Conservation (phyloP, 2,329 filamentous ascomycete genomes). For the Hymenotorrendiella dingleyae region DNA sequence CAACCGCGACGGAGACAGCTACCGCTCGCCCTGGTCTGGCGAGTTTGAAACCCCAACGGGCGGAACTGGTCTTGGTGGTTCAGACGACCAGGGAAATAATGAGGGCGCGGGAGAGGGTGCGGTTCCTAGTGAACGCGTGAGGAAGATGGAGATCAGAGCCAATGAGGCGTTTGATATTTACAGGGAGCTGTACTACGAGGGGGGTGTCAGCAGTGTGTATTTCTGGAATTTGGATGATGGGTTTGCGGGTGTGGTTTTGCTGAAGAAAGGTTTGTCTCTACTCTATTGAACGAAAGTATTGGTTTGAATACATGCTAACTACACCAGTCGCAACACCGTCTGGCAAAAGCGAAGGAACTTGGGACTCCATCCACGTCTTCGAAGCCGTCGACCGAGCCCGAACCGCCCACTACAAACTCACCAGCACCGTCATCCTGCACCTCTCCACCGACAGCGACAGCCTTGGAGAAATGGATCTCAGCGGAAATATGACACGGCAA, state of each 20-base stretch:
- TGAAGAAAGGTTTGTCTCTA: slow-evolving; percentile 75
- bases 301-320: slow-evolving; percentile 3
- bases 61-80: slow-evolving; percentile 49
- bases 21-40: slow-evolving; percentile 98
- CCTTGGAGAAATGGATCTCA: slow-evolving; percentile 83
- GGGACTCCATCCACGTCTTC: slow-evolving; percentile 99
- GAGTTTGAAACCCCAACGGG: slow-evolving; percentile 91
- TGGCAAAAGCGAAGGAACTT: slow-evolving; percentile 68
- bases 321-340: slow-evolving; percentile 57
- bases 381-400: slow-evolving; percentile 91
- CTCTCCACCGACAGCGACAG: slow-evolving; percentile 62
- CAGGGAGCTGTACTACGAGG: slow-evolving; percentile 93
- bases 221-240: slow-evolving; percentile 98
- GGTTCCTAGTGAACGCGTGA: slow-evolving; percentile 81
- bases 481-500: slow-evolving; percentile 96
- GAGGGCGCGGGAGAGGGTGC: slow-evolving; percentile 69
- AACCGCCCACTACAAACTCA: slow-evolving; percentile 94
- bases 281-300: neutral
- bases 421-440: slow-evolving; percentile 90
- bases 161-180: slow-evolving; percentile 98
- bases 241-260: slow-evolving; percentile 88
- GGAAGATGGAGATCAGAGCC: slow-evolving; percentile 88
- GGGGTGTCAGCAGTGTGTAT: slow-evolving; percentile 92
- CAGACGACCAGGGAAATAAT: slow-evolving; percentile 43
- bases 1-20: slow-evolving; percentile 97